phyloP scores from a whole-genome alignment of 2,329 filamentous ascomycete species.

The Trichoderma cornu-damae region DNA sequence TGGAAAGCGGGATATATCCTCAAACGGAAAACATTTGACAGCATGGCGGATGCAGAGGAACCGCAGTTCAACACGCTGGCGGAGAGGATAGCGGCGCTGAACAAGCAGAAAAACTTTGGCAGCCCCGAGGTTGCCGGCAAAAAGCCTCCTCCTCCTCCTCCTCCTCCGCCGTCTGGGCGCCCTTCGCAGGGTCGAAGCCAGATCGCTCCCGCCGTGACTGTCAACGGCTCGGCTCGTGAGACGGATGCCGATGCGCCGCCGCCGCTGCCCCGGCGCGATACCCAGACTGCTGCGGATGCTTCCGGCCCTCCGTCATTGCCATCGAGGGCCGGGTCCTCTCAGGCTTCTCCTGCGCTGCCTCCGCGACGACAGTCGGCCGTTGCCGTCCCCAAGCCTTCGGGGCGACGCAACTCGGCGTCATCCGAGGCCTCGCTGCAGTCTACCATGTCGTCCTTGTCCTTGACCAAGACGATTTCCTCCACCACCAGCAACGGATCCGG shows the following conservation, averaged over 20 bases:
- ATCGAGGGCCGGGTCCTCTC: conserved; percentile 27
- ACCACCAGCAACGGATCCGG: conserved; percentile 45
- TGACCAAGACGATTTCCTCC: conserved; percentile 43
- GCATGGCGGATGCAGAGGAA: conserved; percentile 58
- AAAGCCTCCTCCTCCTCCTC: conserved; percentile 32
- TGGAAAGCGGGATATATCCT: too few species aligned
- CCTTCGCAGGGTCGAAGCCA: conserved; percentile 36
- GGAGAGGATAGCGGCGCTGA: conserved; percentile 60
- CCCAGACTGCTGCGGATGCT: conserved; percentile 20
- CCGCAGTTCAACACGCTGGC: conserved; percentile 56
- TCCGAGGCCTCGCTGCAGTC: conserved; percentile 54
- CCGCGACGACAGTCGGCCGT: conserved; percentile 46
- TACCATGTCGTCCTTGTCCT: conserved; percentile 48
- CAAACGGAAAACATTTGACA: not conserved
- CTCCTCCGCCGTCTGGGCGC: conserved; percentile 32
- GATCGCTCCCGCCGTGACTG: conserved; percentile 31
- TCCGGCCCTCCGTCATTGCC: conserved; percentile 33
- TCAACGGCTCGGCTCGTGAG: conserved; percentile 24
- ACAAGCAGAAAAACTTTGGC: conserved; percentile 55
- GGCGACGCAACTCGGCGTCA: conserved; percentile 51
- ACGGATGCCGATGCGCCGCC: conserved; percentile 29
- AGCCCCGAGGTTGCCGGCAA: conserved; percentile 39
- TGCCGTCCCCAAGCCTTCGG: conserved; percentile 31
- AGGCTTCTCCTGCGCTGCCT: conserved; percentile 45
- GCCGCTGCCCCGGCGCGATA: conserved; percentile 34